phyloP scores from a whole-genome alignment of 805 yeast species.

The Wickerhamomyces strasburgensis region DNA sequence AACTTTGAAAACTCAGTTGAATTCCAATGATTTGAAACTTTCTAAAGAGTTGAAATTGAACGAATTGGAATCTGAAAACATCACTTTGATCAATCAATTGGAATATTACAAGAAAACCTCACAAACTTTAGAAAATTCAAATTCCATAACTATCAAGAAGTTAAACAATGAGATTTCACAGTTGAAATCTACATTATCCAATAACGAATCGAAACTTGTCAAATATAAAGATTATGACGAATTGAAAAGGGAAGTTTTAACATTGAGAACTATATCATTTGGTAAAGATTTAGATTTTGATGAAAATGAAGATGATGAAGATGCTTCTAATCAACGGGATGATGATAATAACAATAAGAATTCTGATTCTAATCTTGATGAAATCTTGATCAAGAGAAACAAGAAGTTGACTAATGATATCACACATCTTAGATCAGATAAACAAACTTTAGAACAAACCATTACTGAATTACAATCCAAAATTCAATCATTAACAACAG shows the following conservation, averaged over 20 bases:
- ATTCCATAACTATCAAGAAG: constrained; percentile 15
- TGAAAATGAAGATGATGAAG: constrained; percentile 22
- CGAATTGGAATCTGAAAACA: constrained; percentile 67
- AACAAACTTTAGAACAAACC: constrained; percentile 39
- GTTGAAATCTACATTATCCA: constrained; percentile 42
- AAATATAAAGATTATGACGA: constrained; percentile 71
- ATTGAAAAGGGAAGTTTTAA: constrained; percentile 66
- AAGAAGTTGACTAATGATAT: constrained; percentile 68
- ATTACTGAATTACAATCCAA: constrained; percentile 37
- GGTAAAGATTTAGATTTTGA: constrained; percentile 41
- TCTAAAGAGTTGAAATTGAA: constrained; percentile 39
- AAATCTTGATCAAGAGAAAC: constrained; percentile 63
- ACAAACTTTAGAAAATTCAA: constrained; percentile 24
- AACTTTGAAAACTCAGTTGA: constrained; percentile 39
- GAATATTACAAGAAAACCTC: constrained; percentile 41
- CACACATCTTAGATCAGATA: constrained; percentile 58
- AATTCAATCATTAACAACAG: constrained; percentile 30
- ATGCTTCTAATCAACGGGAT: constrained; percentile 26
- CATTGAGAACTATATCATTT: constrained; percentile 71
- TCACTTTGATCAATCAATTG: constrained; percentile 51
- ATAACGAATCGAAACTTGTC: constrained; percentile 44
- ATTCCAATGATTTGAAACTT: constrained; percentile 37
- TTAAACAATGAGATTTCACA: constrained; percentile 32
- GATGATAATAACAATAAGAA: constrained; percentile 21
- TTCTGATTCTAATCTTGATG: constrained; percentile 36